A percentile compares a stretch with the other conserved stretches of the same genome.
phyloP scores from a whole-genome alignment of 1,139 yeast genomes.

The Barnettozyma hawaiiensis region DNA sequence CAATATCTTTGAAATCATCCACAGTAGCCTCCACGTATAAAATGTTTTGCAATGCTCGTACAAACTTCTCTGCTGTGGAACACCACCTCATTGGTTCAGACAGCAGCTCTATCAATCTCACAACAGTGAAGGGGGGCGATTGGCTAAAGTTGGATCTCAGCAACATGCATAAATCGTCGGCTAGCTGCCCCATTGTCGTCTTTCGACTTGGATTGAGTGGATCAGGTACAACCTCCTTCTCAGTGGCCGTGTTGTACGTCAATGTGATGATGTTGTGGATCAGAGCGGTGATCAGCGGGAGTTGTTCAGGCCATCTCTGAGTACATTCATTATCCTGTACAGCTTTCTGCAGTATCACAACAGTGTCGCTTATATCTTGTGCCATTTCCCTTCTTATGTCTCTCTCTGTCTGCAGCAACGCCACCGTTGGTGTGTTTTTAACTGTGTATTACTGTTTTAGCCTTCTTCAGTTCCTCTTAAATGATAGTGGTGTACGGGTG shows the following conservation, averaged over 20 bases:
- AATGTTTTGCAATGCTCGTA: slow-evolving; percentile 33
- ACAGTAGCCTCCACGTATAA: slow-evolving; percentile 31
- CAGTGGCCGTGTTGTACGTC: not conserved
- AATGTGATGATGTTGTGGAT: not conserved
- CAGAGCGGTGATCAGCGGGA: slow-evolving; percentile 1
- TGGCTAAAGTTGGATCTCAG: slow-evolving; percentile 29
- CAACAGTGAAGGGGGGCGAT: slow-evolving; percentile 54
- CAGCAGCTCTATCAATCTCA: slow-evolving; percentile 50
- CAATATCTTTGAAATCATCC: slow-evolving; percentile 24
- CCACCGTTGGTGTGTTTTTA: not conserved
- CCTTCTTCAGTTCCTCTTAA: too few species aligned
- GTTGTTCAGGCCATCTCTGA: slow-evolving; percentile 1
- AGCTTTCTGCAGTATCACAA: not conserved
- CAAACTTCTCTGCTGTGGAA: slow-evolving; percentile 31
- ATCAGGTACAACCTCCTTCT: slow-evolving; percentile 4
- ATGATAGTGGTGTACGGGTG: slow-evolving; percentile 8
- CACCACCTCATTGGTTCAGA: slow-evolving; percentile 37
- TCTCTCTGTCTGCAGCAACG: not conserved
- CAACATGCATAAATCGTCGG: slow-evolving; percentile 9
- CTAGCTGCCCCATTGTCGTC: slow-evolving; percentile 24
- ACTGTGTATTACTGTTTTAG: too few species aligned
- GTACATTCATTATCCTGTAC: not conserved
- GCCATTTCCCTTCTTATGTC: too few species aligned
- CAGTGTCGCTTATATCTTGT: not conserved
- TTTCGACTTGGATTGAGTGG: slow-evolving; percentile 9